Conservation (phyloP, 306 rosid genomes). For the Crataegus laevigata region DNA sequence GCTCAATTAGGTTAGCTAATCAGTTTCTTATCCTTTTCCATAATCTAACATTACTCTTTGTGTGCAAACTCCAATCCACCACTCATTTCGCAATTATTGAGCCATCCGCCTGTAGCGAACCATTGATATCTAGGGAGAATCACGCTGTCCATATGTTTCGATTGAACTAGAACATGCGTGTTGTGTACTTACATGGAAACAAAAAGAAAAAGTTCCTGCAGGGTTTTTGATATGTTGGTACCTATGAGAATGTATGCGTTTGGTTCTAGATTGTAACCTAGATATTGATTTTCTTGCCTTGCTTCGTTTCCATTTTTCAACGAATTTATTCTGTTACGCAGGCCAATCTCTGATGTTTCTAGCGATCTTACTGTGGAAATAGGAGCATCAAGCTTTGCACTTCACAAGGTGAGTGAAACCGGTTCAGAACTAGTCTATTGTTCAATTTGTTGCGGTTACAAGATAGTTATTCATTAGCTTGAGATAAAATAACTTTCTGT, state of each 20-base stretch:
- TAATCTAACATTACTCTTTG: conserved; percentile 15
- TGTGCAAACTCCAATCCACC: conserved; percentile 26
- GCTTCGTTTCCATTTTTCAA: conserved; percentile 25
- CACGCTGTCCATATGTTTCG: conserved; percentile 22
- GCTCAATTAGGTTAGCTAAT: conserved; percentile 14
- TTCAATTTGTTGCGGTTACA: neutral
- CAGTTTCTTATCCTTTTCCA: neutral
- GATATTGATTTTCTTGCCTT: conserved; percentile 23
- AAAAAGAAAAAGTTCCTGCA: conserved; percentile 23
- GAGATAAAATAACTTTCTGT: neutral
- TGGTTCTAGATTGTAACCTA: neutral
- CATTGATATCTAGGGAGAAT: conserved; percentile 28
- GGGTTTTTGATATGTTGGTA: conserved; percentile 31
- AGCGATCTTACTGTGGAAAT: conserved; percentile 85
- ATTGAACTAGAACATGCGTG: conserved; percentile 10
- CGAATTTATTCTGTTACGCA: conserved; percentile 35
- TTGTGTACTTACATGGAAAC: neutral
- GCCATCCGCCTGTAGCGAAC: conserved; percentile 1
- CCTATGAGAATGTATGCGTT: conserved; percentile 30
- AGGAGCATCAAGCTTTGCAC: conserved; percentile 81
- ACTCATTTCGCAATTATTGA: conserved; percentile 39
- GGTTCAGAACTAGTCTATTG: neutral
- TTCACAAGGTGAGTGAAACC: conserved; percentile 67
- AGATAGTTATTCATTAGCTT: neutral
- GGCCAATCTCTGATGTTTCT: conserved; percentile 98